Percentiles rank a stretch among this genome's conserved stretches.
Conservation (phyloP, 2,329 filamentous ascomycete genomes). For the Fonsecaea multimorphosa region DNA sequence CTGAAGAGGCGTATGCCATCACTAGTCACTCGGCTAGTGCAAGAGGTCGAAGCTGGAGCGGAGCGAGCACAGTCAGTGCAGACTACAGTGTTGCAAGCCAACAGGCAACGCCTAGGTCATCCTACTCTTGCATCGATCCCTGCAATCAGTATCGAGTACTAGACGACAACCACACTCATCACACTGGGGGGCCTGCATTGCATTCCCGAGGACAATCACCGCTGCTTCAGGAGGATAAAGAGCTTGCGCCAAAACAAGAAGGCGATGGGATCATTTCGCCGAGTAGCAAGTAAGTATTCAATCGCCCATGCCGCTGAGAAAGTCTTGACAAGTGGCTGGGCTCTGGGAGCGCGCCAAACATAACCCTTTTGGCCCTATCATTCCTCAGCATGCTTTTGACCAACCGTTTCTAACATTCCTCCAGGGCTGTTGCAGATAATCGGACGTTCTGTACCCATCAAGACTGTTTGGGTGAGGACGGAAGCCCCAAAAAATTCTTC, state of each 20-base stretch:
- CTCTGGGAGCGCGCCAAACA: neutral
- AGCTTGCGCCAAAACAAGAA: neutral
- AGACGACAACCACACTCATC: neutral
- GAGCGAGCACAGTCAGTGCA: constrained; percentile 11
- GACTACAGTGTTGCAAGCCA: constrained; percentile 16
- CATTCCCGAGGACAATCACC: neutral
- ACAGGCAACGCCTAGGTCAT: constrained; percentile 1
- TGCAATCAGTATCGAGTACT: constrained; percentile 5
- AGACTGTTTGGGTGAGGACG: constrained; percentile 39
- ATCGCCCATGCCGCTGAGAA: neutral
- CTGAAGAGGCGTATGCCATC: constrained; percentile 12
- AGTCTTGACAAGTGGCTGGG: neutral
- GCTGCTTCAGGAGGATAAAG: neutral
- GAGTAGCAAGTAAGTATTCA: constrained; percentile 5
- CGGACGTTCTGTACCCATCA: constrained; percentile 37
- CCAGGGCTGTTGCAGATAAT: constrained; percentile 2
- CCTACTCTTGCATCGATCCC: constrained; percentile 8
- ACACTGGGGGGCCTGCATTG: neutral
- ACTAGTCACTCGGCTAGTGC: constrained; percentile 14
- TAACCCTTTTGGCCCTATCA: neutral
- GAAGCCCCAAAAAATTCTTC: constrained; percentile 43
- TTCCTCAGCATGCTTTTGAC: neutral
- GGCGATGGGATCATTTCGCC: neutral
- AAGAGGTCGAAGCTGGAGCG: constrained; percentile 18
- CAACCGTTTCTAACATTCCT: neutral